These are phyloP conservation scores for Eucalyptus cloeziana DNA, from an alignment of 345 rosid genomes.

Conservation along the genomic window DNA sequence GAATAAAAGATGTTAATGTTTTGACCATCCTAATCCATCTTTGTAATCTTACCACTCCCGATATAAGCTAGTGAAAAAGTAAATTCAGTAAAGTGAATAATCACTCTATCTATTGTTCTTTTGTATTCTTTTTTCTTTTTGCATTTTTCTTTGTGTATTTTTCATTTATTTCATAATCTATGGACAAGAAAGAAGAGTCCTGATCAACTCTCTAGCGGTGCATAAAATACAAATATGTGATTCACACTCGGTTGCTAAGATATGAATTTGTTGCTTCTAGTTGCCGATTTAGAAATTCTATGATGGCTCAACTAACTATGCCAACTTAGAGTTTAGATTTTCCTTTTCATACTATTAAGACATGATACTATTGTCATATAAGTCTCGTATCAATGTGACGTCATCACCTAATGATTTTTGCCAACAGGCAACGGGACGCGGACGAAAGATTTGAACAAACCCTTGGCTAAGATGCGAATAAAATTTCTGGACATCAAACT, in stretches of 20 bases:
- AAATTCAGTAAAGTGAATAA: background rate
- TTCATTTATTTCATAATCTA: background rate
- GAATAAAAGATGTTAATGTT: background rate
- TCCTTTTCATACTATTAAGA: background rate
- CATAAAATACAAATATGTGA: background rate
- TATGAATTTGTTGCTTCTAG: background rate
- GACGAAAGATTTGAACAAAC: background rate
- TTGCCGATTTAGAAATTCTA: background rate
- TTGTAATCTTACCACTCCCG: background rate
- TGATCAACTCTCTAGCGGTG: background rate
- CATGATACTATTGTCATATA: background rate
- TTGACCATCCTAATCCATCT: background rate
- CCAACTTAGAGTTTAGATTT: background rate
- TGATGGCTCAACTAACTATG: background rate
- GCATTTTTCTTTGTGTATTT: background rate
- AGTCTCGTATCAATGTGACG: background rate
- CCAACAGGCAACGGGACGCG: background rate
- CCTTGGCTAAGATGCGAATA: background rate
- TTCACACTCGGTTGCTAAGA: background rate
- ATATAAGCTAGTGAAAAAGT: background rate
- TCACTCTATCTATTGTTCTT: background rate
- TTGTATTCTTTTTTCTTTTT: background rate
- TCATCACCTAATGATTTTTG: background rate
- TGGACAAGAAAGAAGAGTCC: background rate
- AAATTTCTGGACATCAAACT: background rate